Conservation (phyloP, 352 stramenopile genomes). For the Pythium biforme region DNA sequence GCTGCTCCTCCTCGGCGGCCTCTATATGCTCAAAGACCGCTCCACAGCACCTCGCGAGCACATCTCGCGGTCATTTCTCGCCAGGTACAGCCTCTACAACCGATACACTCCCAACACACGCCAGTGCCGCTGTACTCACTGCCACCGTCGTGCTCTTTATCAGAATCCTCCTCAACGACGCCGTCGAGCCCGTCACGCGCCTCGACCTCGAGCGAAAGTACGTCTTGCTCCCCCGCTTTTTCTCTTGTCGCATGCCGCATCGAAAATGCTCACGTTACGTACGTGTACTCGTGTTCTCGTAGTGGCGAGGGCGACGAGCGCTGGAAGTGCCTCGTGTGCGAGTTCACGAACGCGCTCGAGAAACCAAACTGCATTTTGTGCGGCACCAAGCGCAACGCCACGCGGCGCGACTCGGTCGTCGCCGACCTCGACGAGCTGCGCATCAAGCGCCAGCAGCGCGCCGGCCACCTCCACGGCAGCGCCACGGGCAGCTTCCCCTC, state of each 20-base stretch:
- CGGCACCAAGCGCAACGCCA: constrained; percentile 61
- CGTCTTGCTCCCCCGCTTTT: too few species aligned
- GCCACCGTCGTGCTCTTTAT: neutral
- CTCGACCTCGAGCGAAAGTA: constrained; percentile 75
- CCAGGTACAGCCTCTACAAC: constrained; percentile 13
- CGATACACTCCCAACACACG: neutral
- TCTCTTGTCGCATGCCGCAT: too few species aligned
- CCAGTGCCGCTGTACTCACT: too few species aligned
- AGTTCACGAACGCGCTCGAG: constrained; percentile 75
- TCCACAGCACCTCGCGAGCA: constrained; percentile 9
- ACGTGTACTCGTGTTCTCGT: constrained; percentile 4
- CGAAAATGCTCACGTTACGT: neutral
- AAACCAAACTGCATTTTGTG: constrained; percentile 63
- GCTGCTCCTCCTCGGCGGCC: constrained; percentile 56
- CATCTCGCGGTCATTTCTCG: constrained; percentile 33
- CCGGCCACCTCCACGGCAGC: neutral
- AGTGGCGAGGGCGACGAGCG: constrained; percentile 54
- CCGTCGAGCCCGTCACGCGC: constrained; percentile 54
- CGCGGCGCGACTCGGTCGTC: constrained; percentile 25
- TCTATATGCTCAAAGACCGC: constrained; percentile 66
- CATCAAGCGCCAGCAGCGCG: constrained; percentile 28
- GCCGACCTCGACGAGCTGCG: constrained; percentile 26
- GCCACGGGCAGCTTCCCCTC: constrained; percentile 38
- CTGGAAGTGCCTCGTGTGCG: constrained; percentile 76
- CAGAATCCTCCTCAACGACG: constrained; percentile 35